phyloP scores from a whole-genome alignment of 768 basidiomycete genomes.

The Sistotremastrum niveocremeum region DNA sequence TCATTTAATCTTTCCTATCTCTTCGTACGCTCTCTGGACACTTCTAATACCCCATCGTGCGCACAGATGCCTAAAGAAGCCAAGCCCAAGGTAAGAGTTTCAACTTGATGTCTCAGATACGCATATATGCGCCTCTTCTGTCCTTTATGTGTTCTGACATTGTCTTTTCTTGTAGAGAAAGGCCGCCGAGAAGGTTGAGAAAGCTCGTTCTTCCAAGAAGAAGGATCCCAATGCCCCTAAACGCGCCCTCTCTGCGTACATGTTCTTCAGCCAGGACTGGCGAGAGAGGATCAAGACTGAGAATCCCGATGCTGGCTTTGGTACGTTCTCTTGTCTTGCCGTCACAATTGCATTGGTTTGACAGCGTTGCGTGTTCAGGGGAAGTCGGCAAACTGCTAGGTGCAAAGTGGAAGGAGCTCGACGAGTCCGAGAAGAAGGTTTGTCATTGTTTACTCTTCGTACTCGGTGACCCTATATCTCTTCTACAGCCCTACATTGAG shows the following conservation, averaged over 20 bases:
- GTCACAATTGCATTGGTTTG: conserved; percentile 3
- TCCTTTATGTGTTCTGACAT: background rate
- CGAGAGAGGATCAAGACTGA: conserved; percentile 89
- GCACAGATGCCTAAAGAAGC: conserved; percentile 67
- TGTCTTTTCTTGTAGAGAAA: conserved; percentile 38
- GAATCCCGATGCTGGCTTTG: conserved; percentile 91
- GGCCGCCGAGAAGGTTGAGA: conserved; percentile 61
- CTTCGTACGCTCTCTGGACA: conserved; percentile 20
- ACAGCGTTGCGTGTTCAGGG: conserved; percentile 29
- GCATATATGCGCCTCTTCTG: conserved; percentile 4
- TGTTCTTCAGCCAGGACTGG: conserved; percentile 98
- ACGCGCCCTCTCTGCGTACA: conserved; percentile 89
- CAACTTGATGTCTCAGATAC: conserved; percentile 4
- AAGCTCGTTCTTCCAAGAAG: conserved; percentile 41
- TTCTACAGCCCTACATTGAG: conserved; percentile 67
- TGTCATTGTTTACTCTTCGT: conserved; percentile 7
- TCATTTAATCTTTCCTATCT: conserved; percentile 19
- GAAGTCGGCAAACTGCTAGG: conserved; percentile 93
- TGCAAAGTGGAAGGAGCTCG: conserved; percentile 93
- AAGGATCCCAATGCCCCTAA: conserved; percentile 83
- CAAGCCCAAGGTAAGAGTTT: conserved; percentile 48
- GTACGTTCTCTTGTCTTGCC: conserved; percentile 25
- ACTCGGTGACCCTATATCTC: conserved; percentile 3
- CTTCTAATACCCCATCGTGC: conserved; percentile 17
- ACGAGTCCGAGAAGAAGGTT: conserved; percentile 85